phyloP scores from a whole-genome alignment of 805 yeast genomes.

The Phaffomyces antillensis region DNA sequence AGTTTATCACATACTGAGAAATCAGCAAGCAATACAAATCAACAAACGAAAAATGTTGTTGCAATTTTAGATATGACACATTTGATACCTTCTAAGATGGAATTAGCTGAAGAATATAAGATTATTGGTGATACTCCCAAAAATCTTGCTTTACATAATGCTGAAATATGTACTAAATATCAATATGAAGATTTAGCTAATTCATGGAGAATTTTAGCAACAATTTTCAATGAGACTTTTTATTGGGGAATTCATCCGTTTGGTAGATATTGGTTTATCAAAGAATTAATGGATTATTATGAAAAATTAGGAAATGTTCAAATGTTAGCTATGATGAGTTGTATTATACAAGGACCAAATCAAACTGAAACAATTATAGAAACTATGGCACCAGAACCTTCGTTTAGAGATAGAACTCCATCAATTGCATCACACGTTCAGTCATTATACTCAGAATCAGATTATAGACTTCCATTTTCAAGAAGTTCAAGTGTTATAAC shows the following conservation, averaged over 20 bases:
- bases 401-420: slow-evolving; percentile 4
- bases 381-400: neutral
- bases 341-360: slow-evolving; percentile 38
- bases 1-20: slow-evolving; percentile 15
- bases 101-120: slow-evolving; percentile 60
- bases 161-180: slow-evolving; percentile 56
- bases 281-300: slow-evolving; percentile 54
- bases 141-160: slow-evolving; percentile 60
- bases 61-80: slow-evolving; percentile 57
- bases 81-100: slow-evolving; percentile 68
- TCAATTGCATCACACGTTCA: slow-evolving; percentile 13
- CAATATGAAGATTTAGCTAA: slow-evolving; percentile 60
- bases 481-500: slow-evolving; percentile 20
- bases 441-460: slow-evolving; percentile 19
- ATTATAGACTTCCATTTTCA: slow-evolving; percentile 17
- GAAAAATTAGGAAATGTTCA: slow-evolving; percentile 65
- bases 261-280: slow-evolving; percentile 62
- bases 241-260: slow-evolving; percentile 81
- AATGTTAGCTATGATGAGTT: slow-evolving; percentile 84
- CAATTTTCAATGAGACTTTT: slow-evolving; percentile 32
- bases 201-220: slow-evolving; percentile 61
- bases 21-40: slow-evolving; percentile 11
- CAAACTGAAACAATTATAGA: neutral
- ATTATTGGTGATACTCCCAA: slow-evolving; percentile 59
- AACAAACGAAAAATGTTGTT: slow-evolving; percentile 43